These are phyloP conservation scores for Thalia dealbata DNA, from an alignment of 176 grass and related monocot genomes.

Conservation along the genomic window DNA sequence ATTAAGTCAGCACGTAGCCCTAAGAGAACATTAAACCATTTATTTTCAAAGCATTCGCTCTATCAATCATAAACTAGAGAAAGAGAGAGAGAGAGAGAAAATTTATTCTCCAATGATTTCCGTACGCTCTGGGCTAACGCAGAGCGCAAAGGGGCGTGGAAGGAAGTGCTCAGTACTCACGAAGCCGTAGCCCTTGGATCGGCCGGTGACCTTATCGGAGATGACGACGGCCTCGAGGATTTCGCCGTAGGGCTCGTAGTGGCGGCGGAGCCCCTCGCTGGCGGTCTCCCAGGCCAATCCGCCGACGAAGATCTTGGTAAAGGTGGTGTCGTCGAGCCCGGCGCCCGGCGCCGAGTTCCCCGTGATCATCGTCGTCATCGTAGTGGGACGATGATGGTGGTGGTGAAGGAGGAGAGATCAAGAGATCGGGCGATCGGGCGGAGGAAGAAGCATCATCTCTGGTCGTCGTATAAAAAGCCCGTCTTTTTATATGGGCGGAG, in stretches of 20 bases:
- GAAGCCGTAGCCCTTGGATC: constrained; percentile 95
- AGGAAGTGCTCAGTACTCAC: constrained; percentile 36
- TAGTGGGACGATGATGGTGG: too few relatives aligned
- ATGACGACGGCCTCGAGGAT: constrained; percentile 96
- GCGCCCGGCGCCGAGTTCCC: background rate
- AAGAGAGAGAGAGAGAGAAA: too few relatives aligned
- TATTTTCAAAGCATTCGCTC: background rate
- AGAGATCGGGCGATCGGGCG: background rate
- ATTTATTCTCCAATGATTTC: too few relatives aligned
- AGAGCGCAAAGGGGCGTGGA: background rate
- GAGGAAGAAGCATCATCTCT: background rate
- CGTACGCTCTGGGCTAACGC: background rate
- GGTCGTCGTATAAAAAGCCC: background rate
- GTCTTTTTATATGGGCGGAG: background rate
- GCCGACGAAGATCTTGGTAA: constrained; percentile 20
- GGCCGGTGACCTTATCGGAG: constrained; percentile 67
- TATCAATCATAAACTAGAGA: background rate
- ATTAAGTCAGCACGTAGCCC: background rate
- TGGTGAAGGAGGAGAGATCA: background rate
- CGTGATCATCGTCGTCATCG: background rate
- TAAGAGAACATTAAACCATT: background rate
- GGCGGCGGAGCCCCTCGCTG: constrained; percentile 55
- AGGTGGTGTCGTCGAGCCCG: constrained; percentile 16
- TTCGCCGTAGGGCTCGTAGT: constrained; percentile 72
- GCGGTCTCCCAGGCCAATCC: constrained; percentile 41